Percentiles rank a stretch among this genome's conserved stretches.
These are phyloP conservation scores for Hsuehochloa calcarea DNA, from an alignment of 176 grass and related monocot genomes.

Conservation along the genomic window DNA sequence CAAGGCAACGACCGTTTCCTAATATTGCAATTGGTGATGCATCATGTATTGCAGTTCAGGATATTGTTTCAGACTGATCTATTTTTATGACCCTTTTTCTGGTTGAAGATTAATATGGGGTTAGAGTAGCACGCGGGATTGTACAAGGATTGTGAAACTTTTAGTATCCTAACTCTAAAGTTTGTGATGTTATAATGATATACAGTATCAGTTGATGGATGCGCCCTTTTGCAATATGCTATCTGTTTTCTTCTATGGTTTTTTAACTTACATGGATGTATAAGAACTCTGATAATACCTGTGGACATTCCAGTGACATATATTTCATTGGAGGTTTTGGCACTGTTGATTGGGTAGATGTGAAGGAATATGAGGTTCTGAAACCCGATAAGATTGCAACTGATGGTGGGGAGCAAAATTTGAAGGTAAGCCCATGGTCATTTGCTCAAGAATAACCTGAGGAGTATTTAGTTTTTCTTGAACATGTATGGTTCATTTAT, in stretches of 20 bases:
- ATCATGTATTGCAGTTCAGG: background rate
- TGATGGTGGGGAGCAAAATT: slow-evolving; percentile 69
- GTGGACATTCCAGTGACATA: slow-evolving; percentile 54
- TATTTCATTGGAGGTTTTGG: slow-evolving; percentile 96
- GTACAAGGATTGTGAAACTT: background rate
- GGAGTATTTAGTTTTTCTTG: background rate
- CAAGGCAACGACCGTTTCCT: background rate
- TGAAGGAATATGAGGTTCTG: slow-evolving; percentile 61
- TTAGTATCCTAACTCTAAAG: background rate
- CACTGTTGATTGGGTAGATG: slow-evolving; percentile 84
- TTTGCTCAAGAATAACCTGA: background rate
- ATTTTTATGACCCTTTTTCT: background rate
- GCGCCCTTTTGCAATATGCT: background rate
- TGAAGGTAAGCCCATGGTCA: slow-evolving; percentile 48
- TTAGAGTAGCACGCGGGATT: background rate
- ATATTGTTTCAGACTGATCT: background rate
- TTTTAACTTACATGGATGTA: background rate
- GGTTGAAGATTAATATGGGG: background rate
- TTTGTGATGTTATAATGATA: background rate
- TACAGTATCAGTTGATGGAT: background rate
- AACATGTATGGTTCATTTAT: background rate
- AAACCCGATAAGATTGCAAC: slow-evolving; percentile 78
- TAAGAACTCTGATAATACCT: background rate
- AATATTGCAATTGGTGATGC: background rate
- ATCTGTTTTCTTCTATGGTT: background rate